A percentile compares a stretch with the other conserved stretches of the same genome.
These are phyloP conservation scores for Coemansia sp. DNA, from an alignment of 192 early-diverging fungal genomes.

Conservation along the genomic window DNA sequence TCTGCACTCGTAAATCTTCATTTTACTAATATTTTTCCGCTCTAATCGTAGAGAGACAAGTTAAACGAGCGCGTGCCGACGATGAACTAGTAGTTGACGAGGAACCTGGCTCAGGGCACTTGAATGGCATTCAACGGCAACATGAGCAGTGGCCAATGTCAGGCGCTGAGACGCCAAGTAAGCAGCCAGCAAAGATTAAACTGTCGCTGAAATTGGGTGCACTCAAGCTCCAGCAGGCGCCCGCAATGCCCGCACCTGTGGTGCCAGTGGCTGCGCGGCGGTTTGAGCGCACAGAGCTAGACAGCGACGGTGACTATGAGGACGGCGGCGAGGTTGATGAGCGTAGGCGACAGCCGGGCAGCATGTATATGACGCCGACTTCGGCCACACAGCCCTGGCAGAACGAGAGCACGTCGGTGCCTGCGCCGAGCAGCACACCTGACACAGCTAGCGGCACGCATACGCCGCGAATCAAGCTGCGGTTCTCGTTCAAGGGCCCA, in stretches of 20 bases:
- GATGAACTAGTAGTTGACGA: constrained; percentile 3
- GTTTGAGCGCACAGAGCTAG: constrained; percentile 6
- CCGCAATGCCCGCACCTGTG: background rate
- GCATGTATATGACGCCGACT: background rate
- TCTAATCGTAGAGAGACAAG: constrained; percentile 10
- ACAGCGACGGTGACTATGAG: background rate
- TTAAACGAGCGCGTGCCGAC: constrained; percentile 8
- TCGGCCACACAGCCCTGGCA: constrained; percentile 5
- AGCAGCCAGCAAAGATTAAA: constrained; percentile 30
- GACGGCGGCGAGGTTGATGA: background rate
- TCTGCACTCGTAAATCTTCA: background rate
- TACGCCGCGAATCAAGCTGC: constrained; percentile 40
- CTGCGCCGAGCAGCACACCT: background rate
- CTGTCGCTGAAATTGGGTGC: constrained; percentile 45
- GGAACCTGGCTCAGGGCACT: background rate
- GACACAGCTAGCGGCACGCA: constrained; percentile 4
- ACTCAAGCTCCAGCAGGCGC: constrained; percentile 10
- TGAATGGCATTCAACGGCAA: background rate
- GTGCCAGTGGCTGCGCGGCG: background rate
- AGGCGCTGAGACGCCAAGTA: background rate
- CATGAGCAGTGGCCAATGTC: background rate
- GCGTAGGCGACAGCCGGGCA: background rate
- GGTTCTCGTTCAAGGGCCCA: constrained; percentile 31
- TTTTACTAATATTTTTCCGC: background rate
- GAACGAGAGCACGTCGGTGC: constrained; percentile 2